Percentiles rank a stretch among this genome's conserved stretches.
phyloP scores from a whole-genome alignment of 192 early-diverging fungal species.

The Podila horticola region DNA sequence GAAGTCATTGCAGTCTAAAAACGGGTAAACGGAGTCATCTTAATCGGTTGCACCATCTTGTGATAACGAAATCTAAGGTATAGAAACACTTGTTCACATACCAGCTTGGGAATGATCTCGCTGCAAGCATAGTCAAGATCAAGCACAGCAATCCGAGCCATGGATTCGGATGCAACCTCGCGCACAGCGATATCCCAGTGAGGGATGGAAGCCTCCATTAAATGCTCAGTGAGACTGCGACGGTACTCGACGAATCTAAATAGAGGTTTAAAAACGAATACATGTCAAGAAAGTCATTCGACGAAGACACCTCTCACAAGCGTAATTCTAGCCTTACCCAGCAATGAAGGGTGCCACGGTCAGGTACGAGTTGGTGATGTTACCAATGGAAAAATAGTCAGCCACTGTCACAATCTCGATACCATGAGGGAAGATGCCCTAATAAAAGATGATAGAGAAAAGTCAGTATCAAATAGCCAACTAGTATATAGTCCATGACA shows the following conservation, averaged over 20 bases:
- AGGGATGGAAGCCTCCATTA: constrained; percentile 68
- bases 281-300: not conserved
- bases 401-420: constrained; percentile 91
- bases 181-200: constrained; percentile 94
- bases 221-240: constrained; percentile 74
- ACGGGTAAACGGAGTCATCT: not conserved
- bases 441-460: not conserved
- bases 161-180: constrained; percentile 76
- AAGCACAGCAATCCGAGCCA: constrained; percentile 71
- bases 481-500: no score
- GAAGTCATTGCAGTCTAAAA: constrained; percentile 24
- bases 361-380: constrained; percentile 78
- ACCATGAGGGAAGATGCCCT: constrained; percentile 92
- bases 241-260: constrained; percentile 83
- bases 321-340: constrained; percentile 48
- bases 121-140: constrained; percentile 64
- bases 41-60: not conserved
- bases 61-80: not conserved
- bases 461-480: not conserved
- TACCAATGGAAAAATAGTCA: constrained; percentile 94
- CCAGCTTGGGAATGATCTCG: constrained; percentile 66
- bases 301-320: no score
- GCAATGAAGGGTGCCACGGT: constrained; percentile 79
- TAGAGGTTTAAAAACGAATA: not conserved
- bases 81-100: constrained; percentile 30